These are phyloP conservation scores for Stemphylium vesicarium DNA, from an alignment of 2,329 filamentous ascomycete species.

Conservation along the genomic window DNA sequence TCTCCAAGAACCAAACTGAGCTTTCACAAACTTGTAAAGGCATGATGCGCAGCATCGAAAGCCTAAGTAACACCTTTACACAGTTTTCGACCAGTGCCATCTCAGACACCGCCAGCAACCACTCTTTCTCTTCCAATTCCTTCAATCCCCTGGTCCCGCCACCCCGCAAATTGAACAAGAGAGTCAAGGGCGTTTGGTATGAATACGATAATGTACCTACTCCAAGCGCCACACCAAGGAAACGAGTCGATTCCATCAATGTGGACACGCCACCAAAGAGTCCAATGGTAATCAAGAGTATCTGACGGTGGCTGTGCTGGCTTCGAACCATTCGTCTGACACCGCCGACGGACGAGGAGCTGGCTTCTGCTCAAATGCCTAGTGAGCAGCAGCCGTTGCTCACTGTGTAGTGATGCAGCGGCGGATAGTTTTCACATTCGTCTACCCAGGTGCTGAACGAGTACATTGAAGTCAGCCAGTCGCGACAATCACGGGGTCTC, in stretches of 20 bases:
- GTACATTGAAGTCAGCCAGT: too few relatives aligned
- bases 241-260: slow-evolving; percentile 24
- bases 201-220: slow-evolving; percentile 38
- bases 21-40: slow-evolving; percentile 37
- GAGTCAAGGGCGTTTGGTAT: slow-evolving; percentile 47
- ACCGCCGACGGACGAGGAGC: too few relatives aligned
- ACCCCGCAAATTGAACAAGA: slow-evolving; percentile 42
- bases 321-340: too few relatives aligned
- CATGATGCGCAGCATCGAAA: slow-evolving; percentile 40
- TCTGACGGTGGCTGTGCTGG: background rate
- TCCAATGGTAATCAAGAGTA: slow-evolving; percentile 18
- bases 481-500: too few relatives aligned
- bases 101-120: slow-evolving; percentile 24
- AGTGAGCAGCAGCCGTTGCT: too few relatives aligned
- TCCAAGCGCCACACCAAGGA: slow-evolving; percentile 17
- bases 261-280: slow-evolving; percentile 35
- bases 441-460: too few relatives aligned
- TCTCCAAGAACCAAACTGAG: slow-evolving; percentile 37
- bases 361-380: too few relatives aligned
- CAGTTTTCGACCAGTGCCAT: slow-evolving; percentile 20
- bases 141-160: slow-evolving; percentile 29
- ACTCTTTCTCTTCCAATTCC: slow-evolving; percentile 13
- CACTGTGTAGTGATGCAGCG: too few relatives aligned
- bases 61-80: slow-evolving; percentile 23
- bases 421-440: too few relatives aligned